Evolutionary conservation across 495 filamentous ascomycete genomes (phyloP), one percentile per base, ranked within the genome.

Genomic region (Hypoxylon cercidicola): DNA sequence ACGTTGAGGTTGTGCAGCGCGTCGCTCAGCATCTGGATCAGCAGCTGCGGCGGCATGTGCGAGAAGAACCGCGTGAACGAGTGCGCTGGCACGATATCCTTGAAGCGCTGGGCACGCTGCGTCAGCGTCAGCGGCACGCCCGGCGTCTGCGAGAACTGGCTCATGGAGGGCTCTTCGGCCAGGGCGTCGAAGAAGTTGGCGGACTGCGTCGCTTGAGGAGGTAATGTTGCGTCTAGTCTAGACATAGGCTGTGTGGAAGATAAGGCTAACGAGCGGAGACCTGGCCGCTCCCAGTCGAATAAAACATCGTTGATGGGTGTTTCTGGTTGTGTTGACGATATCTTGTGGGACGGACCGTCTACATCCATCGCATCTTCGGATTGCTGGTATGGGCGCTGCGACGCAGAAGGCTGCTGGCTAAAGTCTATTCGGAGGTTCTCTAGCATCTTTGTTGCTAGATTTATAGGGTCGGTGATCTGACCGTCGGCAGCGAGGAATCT

Each of bases 371-470:
- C 58, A 62, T 83, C 74, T 52, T 69, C 72, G 43, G 74, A 78
- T 66, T 66, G 65, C 52, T 77, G 76, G 6, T 73, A 75, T 59
- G 75, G 53, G 69, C 71, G 70, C 68, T 87, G 78, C 54, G 82
- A 77, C 7, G 83, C 77, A 9, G 87, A 76, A 11, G 90, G 87
- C 54, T 88, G 80, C 53, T 89, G 86, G 50, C 78, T 87, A 74
- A 98, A 93, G 73, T 97, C 90, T 74, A 99, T 97, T 55, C 87
- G 90, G n/a, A 99, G 87, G 34, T 84, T 88, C 68, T 96, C 91
- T 56, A 99, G 90, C 90, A 99, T 96, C 64, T 90, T 86, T 0
- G 95, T 96, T 23, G 95, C 95, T 16, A 98, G 81, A 20, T 86
- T 85, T 60, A 98, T 78, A 1, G 90, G 89, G 64, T 97, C 92